A percentile compares a stretch with the other conserved stretches of the same genome.
Conservation (phyloP, 192 early-diverging fungal genomes). For the Entomortierella lignicola region DNA sequence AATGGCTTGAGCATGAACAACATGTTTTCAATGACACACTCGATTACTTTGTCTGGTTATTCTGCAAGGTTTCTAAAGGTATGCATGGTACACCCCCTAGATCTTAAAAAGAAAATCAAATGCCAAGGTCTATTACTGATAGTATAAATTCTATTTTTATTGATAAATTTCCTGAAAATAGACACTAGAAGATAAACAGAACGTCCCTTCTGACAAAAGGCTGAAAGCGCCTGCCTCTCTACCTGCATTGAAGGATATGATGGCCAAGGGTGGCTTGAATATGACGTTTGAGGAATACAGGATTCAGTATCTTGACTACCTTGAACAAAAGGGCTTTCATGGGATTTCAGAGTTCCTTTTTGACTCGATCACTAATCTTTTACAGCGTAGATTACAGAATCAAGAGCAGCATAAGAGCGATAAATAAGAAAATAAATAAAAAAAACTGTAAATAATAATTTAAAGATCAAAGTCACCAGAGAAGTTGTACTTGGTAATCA, state of each 20-base stretch:
- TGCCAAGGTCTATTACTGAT: too few relatives aligned
- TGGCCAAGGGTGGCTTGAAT: slow-evolving; percentile 32
- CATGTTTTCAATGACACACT: slow-evolving; percentile 54
- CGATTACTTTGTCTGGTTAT: slow-evolving; percentile 45
- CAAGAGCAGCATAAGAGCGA: slow-evolving; percentile 19
- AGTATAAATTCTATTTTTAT: too few relatives aligned
- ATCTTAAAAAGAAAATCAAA: too few relatives aligned
- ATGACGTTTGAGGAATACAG: slow-evolving; percentile 56
- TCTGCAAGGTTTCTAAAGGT: slow-evolving; percentile 56
- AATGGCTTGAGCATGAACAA: slow-evolving; percentile 24
- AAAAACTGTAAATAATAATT: too few relatives aligned
- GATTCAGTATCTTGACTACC: slow-evolving; percentile 53
- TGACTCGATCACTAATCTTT: slow-evolving; percentile 33
- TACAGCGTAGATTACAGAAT: slow-evolving; percentile 28
- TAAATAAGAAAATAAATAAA: slow-evolving; percentile 5
- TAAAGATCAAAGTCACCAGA: too few relatives aligned
- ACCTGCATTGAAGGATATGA: slow-evolving; percentile 23
- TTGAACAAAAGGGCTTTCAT: slow-evolving; percentile 42
- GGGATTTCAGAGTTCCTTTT: slow-evolving; percentile 54
- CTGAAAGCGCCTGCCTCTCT: slow-evolving; percentile 18
- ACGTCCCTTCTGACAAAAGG: slow-evolving; percentile 28
- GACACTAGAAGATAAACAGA: slow-evolving; percentile 11
- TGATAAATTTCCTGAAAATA: neutral
- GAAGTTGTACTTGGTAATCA: too few relatives aligned
- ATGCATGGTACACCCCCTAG: slow-evolving; percentile 2